Conservation (phyloP, 257 asterid genomes). For the Lycium ferocissimum region DNA sequence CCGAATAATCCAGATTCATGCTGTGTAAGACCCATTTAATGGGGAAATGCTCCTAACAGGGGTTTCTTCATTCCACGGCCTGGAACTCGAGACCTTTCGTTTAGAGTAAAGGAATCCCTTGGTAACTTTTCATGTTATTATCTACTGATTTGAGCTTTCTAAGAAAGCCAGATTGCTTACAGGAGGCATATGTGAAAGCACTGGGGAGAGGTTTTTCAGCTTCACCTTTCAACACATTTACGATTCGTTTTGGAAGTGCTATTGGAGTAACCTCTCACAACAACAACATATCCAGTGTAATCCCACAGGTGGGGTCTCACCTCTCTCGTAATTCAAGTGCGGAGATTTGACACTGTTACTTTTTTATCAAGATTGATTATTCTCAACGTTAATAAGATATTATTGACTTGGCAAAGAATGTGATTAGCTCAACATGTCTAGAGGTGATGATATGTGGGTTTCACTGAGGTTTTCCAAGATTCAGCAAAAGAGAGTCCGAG, state of each 20-base stretch:
- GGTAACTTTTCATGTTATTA: not conserved
- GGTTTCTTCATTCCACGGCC: not conserved
- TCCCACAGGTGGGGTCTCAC: not conserved
- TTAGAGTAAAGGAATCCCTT: not conserved
- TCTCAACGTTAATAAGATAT: not conserved
- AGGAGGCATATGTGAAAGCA: conserved; percentile 98
- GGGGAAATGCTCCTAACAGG: not conserved
- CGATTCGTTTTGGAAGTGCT: conserved; percentile 46
- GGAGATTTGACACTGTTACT: conserved; percentile 43
- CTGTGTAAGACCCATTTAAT: not conserved
- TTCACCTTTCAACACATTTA: conserved; percentile 86
- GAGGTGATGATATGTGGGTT: not conserved
- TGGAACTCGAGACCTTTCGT: not conserved
- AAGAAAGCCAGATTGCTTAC: conserved; percentile 35
- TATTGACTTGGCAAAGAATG: not conserved
- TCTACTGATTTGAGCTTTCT: not conserved
- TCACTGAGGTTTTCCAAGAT: not conserved
- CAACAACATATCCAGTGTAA: too few relatives aligned
- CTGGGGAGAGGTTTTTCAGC: conserved; percentile 83
- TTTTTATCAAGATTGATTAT: not conserved
- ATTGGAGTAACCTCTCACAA: conserved; percentile 31
- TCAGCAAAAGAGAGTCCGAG: not conserved
- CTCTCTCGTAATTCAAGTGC: conserved; percentile 38
- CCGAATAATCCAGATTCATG: not conserved
- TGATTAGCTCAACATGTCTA: not conserved